Evolutionary conservation across 768 basidiomycete genomes (phyloP), one percentile per base, ranked within the genome.

Genomic region (Leucosporidium scottii): DNA sequence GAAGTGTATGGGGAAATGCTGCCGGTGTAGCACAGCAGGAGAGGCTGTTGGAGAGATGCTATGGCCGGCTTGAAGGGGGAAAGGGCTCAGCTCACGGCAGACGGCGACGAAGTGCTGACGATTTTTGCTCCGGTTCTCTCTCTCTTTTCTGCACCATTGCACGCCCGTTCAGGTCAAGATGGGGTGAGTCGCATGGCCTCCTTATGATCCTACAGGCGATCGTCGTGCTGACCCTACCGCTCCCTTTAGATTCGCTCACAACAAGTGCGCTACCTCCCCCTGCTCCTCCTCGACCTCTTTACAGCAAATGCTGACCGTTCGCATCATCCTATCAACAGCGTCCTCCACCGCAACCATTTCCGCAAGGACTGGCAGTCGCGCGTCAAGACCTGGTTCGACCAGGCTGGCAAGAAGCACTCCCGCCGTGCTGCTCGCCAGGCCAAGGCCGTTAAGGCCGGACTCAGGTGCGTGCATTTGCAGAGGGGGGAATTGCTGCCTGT

Each of bases 311-410:
- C 51, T 53, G n/a, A 12, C 51, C 51, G 12, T 53, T 27, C n/a
- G n/a, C 51, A 20, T 10, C 51, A 9, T 9, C n/a, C 51, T 25
- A 84, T 86, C 82, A 89, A 88, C 81, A 89, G 89, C 85, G 87
- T 90, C 82, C 90, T 94, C 80, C 92, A 86, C 82, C 84, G 81
- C 76, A 93, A 93, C 81, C 92, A 96, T 80, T 93, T 93, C 85
- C 90, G 86, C 83, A 98, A 98, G 87, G 93, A 98, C 80, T 98
- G 93, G 93, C 94, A 98, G 81, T 65, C 75, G 63, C 75, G 77
- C 73, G 92, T 94, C 76, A 88, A 88, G 81, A 94, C 91, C 78
- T 93, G 93, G 93, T 98, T 98, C 80, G 90, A 98, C 84, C 96
- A 99, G 82, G 92, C 96, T 65, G 94, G 93, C 59, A 89, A 90